Conservation (phyloP, 495 filamentous ascomycete species). For the Pseudoneurospora amorphoporcata region DNA sequence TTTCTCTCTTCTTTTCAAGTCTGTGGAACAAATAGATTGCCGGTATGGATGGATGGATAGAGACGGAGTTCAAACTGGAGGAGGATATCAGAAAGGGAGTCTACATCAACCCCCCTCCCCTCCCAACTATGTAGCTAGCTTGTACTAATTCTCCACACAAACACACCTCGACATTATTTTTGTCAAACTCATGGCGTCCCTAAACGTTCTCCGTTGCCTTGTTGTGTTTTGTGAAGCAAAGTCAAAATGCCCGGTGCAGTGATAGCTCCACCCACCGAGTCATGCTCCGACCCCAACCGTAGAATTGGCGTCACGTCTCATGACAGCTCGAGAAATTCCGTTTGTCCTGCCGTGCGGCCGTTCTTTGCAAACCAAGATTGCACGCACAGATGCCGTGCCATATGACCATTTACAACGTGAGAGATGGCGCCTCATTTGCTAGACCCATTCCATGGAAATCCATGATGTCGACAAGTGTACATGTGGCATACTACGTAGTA, state of each 20-base stretch:
- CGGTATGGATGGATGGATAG: neutral
- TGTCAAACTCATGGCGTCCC: neutral
- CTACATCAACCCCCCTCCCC: neutral
- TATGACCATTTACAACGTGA: neutral
- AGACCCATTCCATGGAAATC: neutral
- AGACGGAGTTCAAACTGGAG: neutral
- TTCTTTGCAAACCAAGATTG: neutral
- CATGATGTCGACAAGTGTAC: neutral
- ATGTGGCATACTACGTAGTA: too few relatives aligned
- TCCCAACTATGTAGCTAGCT: neutral
- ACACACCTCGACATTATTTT: neutral
- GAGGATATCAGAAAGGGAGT: neutral
- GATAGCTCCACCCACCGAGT: too few relatives aligned
- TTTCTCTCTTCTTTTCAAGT: conserved; percentile 4
- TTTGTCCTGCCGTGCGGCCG: neutral
- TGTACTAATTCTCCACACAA: neutral
- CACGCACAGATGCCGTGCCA: neutral
- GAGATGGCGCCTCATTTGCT: neutral
- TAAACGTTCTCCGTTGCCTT: neutral
- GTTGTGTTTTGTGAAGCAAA: neutral
- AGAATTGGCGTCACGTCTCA: neutral
- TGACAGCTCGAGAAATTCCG: neutral
- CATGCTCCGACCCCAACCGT: neutral
- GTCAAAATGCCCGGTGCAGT: neutral
- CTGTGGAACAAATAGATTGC: neutral